Base-by-base conservation (phyloP, 2,329 filamentous ascomycete species). In the Aciculosporium take region DNA sequence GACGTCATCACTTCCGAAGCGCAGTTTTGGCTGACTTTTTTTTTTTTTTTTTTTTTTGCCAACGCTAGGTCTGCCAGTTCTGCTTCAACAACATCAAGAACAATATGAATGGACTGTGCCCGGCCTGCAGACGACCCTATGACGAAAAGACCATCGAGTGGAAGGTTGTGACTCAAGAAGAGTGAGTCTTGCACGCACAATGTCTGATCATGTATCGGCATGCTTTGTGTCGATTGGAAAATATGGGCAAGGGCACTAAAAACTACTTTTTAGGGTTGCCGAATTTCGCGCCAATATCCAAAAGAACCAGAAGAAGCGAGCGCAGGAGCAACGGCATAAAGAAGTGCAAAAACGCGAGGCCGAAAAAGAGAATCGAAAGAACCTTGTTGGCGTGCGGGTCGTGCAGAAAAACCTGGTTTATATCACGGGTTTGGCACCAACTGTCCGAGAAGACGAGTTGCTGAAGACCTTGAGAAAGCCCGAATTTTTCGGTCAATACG, bases 21-120 rank as follows among this genome's bases (percentile, higher is more conserved):
- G 9, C 28, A 20, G 31, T 28, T 23, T 10, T 29, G 3, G 6
- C 30, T 34, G 31, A 40, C 31, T 38, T 39, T 25, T 33, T 6
- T 7, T 27, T 7, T 8, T 37, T 37, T 28, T 10, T 23, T 36
- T 8, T 24, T n/a, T 17, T 28, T 1, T 21, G 4, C 4, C 2
- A 40, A 9, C 34, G 32, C 0, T 24, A 95, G 88, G 89, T 98
- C 60, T 98, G 91, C 64, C 93, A 98, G 69, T 98, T 98, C 65
- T 98, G 91, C 67, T 98, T 89, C 69, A 95, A 98, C 66, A 98
- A 96, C 61, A 93, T 98, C 61, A 94, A 93, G 66, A 94, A 84
- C 53, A 95, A 95, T 54, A 87, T 94, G 74, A 96, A 95, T 58
- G 88, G 89, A 28, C 74, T 95, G 44, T 98, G 91, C 62, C 91